A percentile compares a stretch with the other conserved stretches of the same genome.
Evolutionary conservation across 768 basidiomycete genomes (phyloP).

Genomic region (Russula dissimulans): DNA sequence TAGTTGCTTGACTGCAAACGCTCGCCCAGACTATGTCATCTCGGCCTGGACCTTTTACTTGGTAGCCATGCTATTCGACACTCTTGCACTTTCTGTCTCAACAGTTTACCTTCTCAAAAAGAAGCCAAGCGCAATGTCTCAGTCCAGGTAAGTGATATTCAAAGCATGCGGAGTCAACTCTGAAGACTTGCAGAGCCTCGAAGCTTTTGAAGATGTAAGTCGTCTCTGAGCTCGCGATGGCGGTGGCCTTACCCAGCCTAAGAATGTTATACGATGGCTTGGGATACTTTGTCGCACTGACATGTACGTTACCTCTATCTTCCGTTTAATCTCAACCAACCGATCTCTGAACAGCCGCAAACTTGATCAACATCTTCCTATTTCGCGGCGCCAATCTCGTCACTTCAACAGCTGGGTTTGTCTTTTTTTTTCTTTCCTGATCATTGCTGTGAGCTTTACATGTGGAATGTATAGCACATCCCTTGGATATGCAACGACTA

Average conservation of each 20-base stretch:
- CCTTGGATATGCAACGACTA: constrained; percentile 28
- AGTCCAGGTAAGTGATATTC: constrained; percentile 23
- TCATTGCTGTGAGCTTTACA: background rate
- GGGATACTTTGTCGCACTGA: constrained; percentile 49
- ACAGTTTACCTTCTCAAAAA: constrained; percentile 42
- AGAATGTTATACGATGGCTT: constrained; percentile 66
- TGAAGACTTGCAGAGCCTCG: constrained; percentile 16
- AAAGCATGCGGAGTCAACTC: background rate
- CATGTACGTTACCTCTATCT: constrained; percentile 26
- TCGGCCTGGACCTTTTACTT: constrained; percentile 54
- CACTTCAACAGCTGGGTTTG: constrained; percentile 20
- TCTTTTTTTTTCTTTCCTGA: background rate
- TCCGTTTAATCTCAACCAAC: background rate
- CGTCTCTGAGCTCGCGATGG: background rate
- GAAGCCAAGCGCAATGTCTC: constrained; percentile 23
- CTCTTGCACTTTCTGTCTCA: constrained; percentile 41
- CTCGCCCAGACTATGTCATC: constrained; percentile 18
- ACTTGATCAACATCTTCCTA: constrained; percentile 25
- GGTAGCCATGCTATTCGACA: constrained; percentile 48
- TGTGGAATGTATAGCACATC: constrained; percentile 21
- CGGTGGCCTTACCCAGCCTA: background rate
- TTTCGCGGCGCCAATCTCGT: constrained; percentile 19
- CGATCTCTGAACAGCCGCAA: constrained; percentile 17
- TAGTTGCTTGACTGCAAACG: constrained; percentile 41
- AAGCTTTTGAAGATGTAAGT: constrained; percentile 24